Percentiles rank a stretch among this genome's conserved stretches.
These are phyloP conservation scores for Daldinia sp. DNA, from an alignment of 2,329 filamentous ascomycete species.

Conservation along the genomic window DNA sequence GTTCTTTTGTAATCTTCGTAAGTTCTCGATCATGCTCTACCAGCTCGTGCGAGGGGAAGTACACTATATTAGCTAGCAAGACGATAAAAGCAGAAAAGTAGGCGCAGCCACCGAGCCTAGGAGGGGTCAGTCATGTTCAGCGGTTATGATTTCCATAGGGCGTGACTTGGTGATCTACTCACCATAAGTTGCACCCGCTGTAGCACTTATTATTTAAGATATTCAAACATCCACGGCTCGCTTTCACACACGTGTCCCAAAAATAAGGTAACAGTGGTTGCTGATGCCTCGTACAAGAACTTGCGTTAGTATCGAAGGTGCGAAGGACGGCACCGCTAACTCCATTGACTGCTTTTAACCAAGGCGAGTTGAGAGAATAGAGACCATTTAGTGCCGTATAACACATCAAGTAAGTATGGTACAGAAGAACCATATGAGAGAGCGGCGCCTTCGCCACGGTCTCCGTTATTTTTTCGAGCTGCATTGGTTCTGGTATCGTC, in stretches of 20 bases:
- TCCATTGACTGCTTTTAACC: slow-evolving; percentile 53
- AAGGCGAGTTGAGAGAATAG: slow-evolving; percentile 55
- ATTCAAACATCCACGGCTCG: slow-evolving; percentile 43
- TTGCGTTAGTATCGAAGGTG: slow-evolving; percentile 39
- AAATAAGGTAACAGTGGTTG: slow-evolving; percentile 36
- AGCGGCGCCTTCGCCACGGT: slow-evolving; percentile 49
- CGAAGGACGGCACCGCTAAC: slow-evolving; percentile 47
- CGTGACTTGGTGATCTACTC: slow-evolving; percentile 13
- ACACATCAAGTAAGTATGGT: slow-evolving; percentile 55
- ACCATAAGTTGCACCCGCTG: slow-evolving; percentile 41
- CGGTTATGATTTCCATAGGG: neutral
- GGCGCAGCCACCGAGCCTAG: slow-evolving; percentile 45
- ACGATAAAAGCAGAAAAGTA: slow-evolving; percentile 48
- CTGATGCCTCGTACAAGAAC: slow-evolving; percentile 33
- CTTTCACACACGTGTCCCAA: slow-evolving; percentile 43
- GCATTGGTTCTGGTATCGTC: slow-evolving; percentile 52
- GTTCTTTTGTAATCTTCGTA: slow-evolving; percentile 34
- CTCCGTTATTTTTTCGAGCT: slow-evolving; percentile 51
- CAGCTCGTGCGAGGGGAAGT: slow-evolving; percentile 40
- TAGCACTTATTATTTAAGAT: slow-evolving; percentile 38
- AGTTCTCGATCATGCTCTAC: slow-evolving; percentile 42
- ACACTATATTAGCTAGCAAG: slow-evolving; percentile 45
- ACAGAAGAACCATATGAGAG: slow-evolving; percentile 54
- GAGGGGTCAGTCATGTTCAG: slow-evolving; percentile 11
- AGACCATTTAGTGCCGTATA: slow-evolving; percentile 56